phyloP scores from a whole-genome alignment of 306 rosid genomes.

The Cucumis melo region DNA sequence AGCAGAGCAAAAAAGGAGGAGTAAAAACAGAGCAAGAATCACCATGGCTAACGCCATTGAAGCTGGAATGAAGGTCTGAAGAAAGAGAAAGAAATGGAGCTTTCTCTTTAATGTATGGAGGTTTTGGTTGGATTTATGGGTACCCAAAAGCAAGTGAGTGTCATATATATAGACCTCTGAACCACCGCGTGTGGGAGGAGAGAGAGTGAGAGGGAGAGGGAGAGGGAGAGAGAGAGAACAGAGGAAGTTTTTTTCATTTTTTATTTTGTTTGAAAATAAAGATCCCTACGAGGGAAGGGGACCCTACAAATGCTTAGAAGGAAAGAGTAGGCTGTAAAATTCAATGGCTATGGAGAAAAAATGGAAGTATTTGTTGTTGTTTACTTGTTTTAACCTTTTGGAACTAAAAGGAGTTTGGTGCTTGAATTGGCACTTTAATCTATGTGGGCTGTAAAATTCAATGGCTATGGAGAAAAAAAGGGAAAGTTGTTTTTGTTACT shows the following conservation, averaged over 20 bases:
- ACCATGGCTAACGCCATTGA: constrained; percentile 55
- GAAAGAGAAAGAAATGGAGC: not conserved
- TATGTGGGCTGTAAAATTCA: no score
- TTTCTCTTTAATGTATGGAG: not conserved
- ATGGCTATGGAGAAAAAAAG: no score
- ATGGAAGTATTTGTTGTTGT: not conserved
- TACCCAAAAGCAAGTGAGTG: constrained; percentile 18
- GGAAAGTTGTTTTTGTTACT: no score
- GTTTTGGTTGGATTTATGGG: constrained; percentile 18
- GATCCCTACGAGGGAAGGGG: constrained; percentile 30
- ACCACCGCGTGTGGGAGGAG: constrained; percentile 15
- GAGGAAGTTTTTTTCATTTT: no score
- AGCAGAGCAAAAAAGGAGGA: constrained; percentile 84
- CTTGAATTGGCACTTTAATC: not conserved
- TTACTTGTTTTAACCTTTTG: not conserved
- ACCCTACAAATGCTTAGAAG: constrained; percentile 39
- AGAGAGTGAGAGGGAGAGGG: constrained; percentile 20
- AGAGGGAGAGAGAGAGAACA: not conserved
- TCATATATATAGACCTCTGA: constrained; percentile 50
- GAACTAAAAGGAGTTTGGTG: not conserved
- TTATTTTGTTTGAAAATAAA: constrained; percentile 24
- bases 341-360: not conserved
- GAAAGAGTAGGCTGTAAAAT: not conserved
- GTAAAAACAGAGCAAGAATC: constrained; percentile 23
- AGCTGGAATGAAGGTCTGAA: constrained; percentile 19